Conservation (phyloP, 371 early-diverging fungal genomes). For the Mortierella sp. region DNA sequence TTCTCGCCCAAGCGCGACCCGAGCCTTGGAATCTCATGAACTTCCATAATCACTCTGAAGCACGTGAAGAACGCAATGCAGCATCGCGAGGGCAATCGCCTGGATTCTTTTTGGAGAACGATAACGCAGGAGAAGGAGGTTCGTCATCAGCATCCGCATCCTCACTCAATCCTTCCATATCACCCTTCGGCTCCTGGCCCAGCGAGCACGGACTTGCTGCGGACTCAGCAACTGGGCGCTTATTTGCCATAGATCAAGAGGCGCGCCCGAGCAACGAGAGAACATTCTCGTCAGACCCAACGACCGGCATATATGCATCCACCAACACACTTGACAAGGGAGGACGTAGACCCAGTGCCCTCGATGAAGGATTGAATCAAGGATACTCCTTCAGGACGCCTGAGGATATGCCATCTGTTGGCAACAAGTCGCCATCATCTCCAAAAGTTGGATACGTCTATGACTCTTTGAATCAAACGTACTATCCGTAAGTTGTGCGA, state of each 20-base stretch:
- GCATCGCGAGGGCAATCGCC: constrained; percentile 8
- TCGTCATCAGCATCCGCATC: not conserved
- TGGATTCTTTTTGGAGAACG: constrained; percentile 17
- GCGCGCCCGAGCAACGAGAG: constrained; percentile 17
- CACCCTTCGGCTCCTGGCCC: constrained; percentile 1
- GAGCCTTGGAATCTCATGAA: constrained; percentile 7
- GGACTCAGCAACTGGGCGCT: not conserved
- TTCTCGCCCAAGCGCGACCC: not conserved
- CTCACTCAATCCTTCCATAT: not conserved
- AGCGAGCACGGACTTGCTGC: not conserved
- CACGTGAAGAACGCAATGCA: not conserved
- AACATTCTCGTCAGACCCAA: constrained; percentile 32
- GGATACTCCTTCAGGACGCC: constrained; percentile 23
- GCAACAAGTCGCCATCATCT: not conserved
- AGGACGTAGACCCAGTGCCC: constrained; percentile 18
- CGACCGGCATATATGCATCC: constrained; percentile 18
- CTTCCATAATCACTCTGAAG: not conserved
- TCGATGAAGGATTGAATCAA: constrained; percentile 8
- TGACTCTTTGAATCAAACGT: constrained; percentile 12
- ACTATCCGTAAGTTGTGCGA: constrained; percentile 20
- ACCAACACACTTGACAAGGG: constrained; percentile 18
- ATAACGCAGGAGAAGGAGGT: constrained; percentile 9
- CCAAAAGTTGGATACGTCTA: constrained; percentile 12
- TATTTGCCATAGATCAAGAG: not conserved
- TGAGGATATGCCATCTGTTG: constrained; percentile 8